Percentiles rank a stretch among this genome's conserved stretches.
Evolutionary conservation across 1,284 basidiomycete genomes (phyloP).

Genomic region (Gomphus sp.): DNA sequence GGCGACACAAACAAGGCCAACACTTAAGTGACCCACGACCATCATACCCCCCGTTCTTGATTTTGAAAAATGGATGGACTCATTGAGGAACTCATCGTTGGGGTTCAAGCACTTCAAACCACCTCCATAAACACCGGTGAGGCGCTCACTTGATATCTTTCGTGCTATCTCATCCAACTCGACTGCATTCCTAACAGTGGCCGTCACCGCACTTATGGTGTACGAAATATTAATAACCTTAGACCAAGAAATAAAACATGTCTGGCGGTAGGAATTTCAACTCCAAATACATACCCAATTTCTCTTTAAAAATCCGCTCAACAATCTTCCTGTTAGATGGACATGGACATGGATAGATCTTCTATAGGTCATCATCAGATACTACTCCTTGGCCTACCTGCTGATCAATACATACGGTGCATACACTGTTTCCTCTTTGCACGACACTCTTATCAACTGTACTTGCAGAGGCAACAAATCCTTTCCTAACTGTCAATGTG

Average conservation of each 20-base stretch:
- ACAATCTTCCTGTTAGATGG: neutral
- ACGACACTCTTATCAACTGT: neutral
- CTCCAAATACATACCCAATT: too few relatives aligned
- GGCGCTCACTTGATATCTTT: neutral
- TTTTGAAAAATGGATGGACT: neutral
- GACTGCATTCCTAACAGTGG: neutral
- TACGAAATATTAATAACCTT: constrained; percentile 4
- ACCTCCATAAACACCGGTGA: neutral
- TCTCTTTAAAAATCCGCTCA: neutral
- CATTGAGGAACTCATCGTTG: neutral
- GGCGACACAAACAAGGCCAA: too few relatives aligned
- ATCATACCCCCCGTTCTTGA: too few relatives aligned
- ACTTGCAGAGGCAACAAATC: neutral
- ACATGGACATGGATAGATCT: neutral
- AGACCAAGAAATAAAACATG: neutral
- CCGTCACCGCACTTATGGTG: neutral
- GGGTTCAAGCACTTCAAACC: neutral
- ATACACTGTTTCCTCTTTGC: neutral
- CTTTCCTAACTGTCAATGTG: neutral
- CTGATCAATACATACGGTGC: constrained; percentile 2
- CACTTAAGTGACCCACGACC: too few relatives aligned
- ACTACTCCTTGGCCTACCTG: constrained; percentile 1
- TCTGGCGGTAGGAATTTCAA: neutral
- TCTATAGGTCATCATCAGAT: constrained; percentile 2
- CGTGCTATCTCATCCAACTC: neutral